Evolutionary conservation across 2,329 filamentous ascomycete species (phyloP), one percentile per base, ranked within the genome.

Genomic region (Colletotrichum coccodes): DNA sequence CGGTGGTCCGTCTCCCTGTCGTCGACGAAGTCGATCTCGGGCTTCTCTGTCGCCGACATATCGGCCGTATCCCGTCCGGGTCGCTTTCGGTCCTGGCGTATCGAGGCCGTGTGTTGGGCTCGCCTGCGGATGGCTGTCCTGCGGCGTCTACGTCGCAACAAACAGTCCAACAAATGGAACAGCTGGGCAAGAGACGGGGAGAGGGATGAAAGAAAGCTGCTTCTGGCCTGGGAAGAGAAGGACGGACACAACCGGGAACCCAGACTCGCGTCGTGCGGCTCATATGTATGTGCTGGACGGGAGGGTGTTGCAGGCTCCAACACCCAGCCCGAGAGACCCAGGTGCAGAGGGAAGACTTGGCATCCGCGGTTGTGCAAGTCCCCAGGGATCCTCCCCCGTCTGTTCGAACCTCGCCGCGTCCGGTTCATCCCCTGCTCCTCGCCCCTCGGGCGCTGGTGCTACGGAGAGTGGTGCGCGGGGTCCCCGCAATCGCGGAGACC

Each of bases 1-100:
- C 26, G 44, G 47, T 38, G 28, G 2, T 70, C 68, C 2, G 52
- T 44, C 26, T 69, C 70, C 26, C 65, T 56, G 30, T 74, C 70
- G 49, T 75, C 70, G 42, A 75, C 65, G 65, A 74, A 71, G 56
- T 70, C 63, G 47, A 74, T 71, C 16, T 74, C 73, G 18, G 73
- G 73, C 57, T 75, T 75, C 12, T 74, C 73, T 21, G 34, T 18
- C 23, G 58, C 59, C 28, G 52, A 58, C 64, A 67, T 67, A 21
- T 38, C 50, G 58, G 34, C 2, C n/a, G 23, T 50, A 8, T 8
- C 6, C 16, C 9, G 40, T 42, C 40, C 21, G 18, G 8, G 40
- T 8, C 14, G 21, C 3, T 28, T 9, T 11, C 7, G 46, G 21
- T 34, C n/a, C 34, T 5, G 12, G 8, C 52, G 52, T 53, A 16